phyloP scores from a whole-genome alignment of 495 filamentous ascomycete genomes.

The Letharia columbiana region DNA sequence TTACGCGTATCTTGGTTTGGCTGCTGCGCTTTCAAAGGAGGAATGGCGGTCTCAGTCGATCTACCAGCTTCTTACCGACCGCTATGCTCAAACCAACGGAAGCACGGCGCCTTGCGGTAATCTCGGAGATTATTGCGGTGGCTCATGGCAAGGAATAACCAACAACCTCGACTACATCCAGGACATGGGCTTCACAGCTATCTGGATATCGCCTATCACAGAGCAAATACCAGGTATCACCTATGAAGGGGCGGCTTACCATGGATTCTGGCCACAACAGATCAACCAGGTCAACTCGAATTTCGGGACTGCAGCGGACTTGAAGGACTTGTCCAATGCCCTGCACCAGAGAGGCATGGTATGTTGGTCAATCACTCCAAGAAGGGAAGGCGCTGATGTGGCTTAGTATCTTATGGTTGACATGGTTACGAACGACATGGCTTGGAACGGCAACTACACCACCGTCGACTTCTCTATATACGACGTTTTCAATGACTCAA shows the following conservation, averaged over 20 bases:
- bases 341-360: conserved; percentile 52
- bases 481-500: conserved; percentile 53
- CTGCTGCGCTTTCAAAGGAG: background rate
- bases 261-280: conserved; percentile 71
- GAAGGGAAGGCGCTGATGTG: background rate
- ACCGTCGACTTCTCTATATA: conserved; percentile 54
- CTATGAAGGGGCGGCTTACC: conserved; percentile 51
- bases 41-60: conserved; percentile 58
- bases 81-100: conserved; percentile 60
- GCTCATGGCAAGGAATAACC: conserved; percentile 64
- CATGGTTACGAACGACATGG: conserved; percentile 73
- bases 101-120: conserved; percentile 50
- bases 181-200: conserved; percentile 69
- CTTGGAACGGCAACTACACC: conserved; percentile 45
- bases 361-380: background rate
- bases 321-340: conserved; percentile 50
- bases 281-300: conserved; percentile 56
- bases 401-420: conserved; percentile 62
- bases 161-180: conserved; percentile 53
- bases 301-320: conserved; percentile 57
- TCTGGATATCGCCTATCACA: conserved; percentile 77
- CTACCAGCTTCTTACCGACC: conserved; percentile 69
- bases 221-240: conserved; percentile 46
- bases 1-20: background rate
- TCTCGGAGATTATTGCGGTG: conserved; percentile 59